Evolutionary conservation across 2,329 filamentous ascomycete genomes (phyloP), one percentile per base, ranked within the genome.

Genomic region (Pseudogymnoascus sp.): DNA sequence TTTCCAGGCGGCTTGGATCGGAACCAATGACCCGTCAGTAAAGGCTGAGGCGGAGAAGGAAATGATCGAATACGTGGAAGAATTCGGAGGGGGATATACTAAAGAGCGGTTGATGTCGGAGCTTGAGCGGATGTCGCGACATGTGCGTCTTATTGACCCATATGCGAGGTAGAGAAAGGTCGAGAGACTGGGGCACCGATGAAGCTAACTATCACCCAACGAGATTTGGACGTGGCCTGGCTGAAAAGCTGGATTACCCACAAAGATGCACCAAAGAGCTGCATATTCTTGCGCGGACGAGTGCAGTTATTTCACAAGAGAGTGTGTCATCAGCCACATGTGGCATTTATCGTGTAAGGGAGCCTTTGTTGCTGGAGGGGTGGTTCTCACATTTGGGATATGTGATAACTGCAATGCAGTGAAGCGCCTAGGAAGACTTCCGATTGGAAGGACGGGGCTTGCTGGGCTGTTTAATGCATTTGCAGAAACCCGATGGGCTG

Each of bases 1-100:
- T 55, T 65, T 75, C 11, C 62, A 64, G 9, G 66, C 65, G 5
- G 70, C 69, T 18, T 73, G 69, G 70, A 41, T 66, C 11, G 66
- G 69, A 28, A 55, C 49, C 28, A 21, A n/a, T 8, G 49, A 55
- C 16, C 28, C 49, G 11, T 11, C 11, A 14, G 28, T 55, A 14
- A 55, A 33, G 49, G 49, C 49, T 3, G 28, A 55, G 11, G 49
- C 49, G 16, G 49, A 55, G 49, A 55, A 55, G 28, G 49, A 55
- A 55, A 55, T 55, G 49, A 3, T 12, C 18, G 49, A 55, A 14
- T 55, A 55, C 14, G 9, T 55, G 49, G 49, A 18, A 4, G 28
- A 6, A 9, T 55, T 18, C 14, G 28, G 28, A 4, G 3, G n/a
- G 5, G 49, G n/a, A 55, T 55, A 33, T 33, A 33, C 49, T 3